Evolutionary conservation across 164 flowering plant species (phyloP).

Genomic region (Liquidambar formosana): DNA sequence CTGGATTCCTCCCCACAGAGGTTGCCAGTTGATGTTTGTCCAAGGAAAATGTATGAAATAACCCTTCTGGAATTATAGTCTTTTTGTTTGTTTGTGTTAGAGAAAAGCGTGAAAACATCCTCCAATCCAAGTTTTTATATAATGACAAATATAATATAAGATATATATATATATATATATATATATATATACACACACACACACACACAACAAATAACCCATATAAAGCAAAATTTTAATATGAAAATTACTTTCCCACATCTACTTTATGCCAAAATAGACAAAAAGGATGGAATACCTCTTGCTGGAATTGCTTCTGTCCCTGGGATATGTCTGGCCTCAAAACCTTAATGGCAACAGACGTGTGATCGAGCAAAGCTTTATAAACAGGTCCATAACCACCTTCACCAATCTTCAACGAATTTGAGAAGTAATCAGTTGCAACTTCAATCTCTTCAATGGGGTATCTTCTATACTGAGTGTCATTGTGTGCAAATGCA

Average conservation of each 20-base stretch:
- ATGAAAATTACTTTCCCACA: neutral
- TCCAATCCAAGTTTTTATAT: neutral
- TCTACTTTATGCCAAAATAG: neutral
- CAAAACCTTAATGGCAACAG: slow-evolving; percentile 74
- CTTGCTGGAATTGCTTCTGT: slow-evolving; percentile 68
- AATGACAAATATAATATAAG: too few relatives aligned
- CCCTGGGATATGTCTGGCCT: slow-evolving; percentile 66
- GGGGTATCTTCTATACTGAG: slow-evolving; percentile 46
- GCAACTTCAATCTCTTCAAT: slow-evolving; percentile 66
- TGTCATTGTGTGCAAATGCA: slow-evolving; percentile 6
- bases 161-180: too few relatives aligned
- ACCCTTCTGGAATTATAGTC: too few relatives aligned
- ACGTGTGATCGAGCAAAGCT: slow-evolving; percentile 52
- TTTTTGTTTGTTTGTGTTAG: too few relatives aligned
- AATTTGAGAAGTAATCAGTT: slow-evolving; percentile 50
- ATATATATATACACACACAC: too few relatives aligned
- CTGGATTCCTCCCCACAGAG: neutral
- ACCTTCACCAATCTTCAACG: slow-evolving; percentile 75
- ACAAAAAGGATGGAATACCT: slow-evolving; percentile 37
- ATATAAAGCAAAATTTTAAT: neutral
- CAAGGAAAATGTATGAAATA: too few relatives aligned
- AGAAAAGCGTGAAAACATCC: too few relatives aligned
- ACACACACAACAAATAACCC: neutral
- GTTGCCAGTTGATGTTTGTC: neutral
- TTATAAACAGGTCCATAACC: slow-evolving; percentile 86